Evolutionary conservation across 768 basidiomycete genomes (phyloP).

Genomic region (Rhodocollybia butyracea): DNA sequence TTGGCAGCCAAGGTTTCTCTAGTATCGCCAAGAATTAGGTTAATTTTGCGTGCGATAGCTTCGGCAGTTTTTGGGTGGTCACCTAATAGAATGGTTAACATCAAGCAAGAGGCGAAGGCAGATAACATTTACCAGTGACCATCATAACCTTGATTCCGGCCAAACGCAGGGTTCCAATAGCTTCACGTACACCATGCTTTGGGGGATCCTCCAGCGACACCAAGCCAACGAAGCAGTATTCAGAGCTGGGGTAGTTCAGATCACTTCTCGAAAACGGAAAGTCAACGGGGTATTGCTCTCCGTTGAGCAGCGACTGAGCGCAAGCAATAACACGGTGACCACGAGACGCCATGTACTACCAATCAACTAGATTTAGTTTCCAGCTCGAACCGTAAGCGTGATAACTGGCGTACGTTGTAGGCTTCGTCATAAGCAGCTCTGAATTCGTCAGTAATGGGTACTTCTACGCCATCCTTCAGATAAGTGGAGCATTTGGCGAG

Average conservation of each 20-base stretch:
- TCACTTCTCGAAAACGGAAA: conserved; percentile 55
- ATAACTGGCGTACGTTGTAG: conserved; percentile 47
- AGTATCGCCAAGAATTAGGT: conserved; percentile 64
- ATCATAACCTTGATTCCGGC: conserved; percentile 78
- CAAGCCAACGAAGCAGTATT: conserved; percentile 63
- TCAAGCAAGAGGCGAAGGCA: background rate
- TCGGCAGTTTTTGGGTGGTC: conserved; percentile 75
- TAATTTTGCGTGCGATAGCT: conserved; percentile 72
- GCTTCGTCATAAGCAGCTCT: conserved; percentile 52
- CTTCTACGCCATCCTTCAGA: conserved; percentile 45
- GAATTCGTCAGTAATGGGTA: conserved; percentile 57
- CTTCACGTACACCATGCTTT: conserved; percentile 69
- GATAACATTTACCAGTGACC: conserved; percentile 51
- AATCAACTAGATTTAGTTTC: background rate
- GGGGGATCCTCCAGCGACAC: conserved; percentile 70
- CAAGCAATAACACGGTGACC: conserved; percentile 76
- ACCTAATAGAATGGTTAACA: conserved; percentile 27
- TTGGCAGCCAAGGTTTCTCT: conserved; percentile 56
- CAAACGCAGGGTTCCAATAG: conserved; percentile 65
- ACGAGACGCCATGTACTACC: conserved; percentile 77
- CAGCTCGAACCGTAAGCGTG: background rate
- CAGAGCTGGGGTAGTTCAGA: conserved; percentile 46
- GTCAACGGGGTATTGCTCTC: conserved; percentile 40
- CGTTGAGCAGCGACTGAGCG: conserved; percentile 55
- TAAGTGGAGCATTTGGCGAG: conserved; percentile 61